These are phyloP conservation scores for Rhizopus delemar DNA, from an alignment of 371 early-diverging fungal genomes.

Conservation along the genomic window DNA sequence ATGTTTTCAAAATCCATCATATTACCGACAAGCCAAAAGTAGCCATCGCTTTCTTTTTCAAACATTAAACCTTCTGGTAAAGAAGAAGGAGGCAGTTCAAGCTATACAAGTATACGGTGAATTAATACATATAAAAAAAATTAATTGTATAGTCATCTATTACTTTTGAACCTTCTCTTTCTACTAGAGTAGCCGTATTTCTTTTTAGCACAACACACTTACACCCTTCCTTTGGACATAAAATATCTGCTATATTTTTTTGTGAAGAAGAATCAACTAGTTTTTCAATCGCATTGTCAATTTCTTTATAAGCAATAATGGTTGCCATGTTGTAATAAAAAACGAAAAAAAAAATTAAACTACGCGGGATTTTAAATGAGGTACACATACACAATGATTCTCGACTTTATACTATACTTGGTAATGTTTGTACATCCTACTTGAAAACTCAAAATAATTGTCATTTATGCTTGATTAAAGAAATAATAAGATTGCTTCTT, in stretches of 20 bases:
- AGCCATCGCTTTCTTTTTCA: slow-evolving; percentile 20
- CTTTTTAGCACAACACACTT: slow-evolving; percentile 40
- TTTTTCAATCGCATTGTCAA: slow-evolving; percentile 25
- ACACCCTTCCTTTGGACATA: slow-evolving; percentile 47
- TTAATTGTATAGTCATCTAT: not conserved
- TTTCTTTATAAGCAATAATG: slow-evolving; percentile 22
- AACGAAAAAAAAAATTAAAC: not conserved
- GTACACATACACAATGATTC: too few species aligned
- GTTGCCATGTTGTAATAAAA: slow-evolving; percentile 11
- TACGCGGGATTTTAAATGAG: not conserved
- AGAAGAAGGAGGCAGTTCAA: slow-evolving; percentile 28
- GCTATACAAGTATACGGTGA: slow-evolving; percentile 10
- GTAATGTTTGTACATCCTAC: too few species aligned
- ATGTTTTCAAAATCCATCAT: slow-evolving; percentile 81
- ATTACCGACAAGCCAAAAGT: slow-evolving; percentile 61
- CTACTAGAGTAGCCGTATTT: slow-evolving; percentile 37
- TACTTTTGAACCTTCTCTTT: slow-evolving; percentile 47
- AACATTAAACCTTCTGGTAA: slow-evolving; percentile 22
- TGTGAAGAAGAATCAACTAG: slow-evolving; percentile 24
- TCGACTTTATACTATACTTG: too few species aligned
- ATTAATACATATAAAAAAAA: not conserved
- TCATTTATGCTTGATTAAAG: too few species aligned
- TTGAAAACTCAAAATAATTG: too few species aligned
- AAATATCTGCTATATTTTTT: slow-evolving; percentile 39
- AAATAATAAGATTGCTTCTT: too few species aligned